Evolutionary conservation across 495 filamentous ascomycete genomes (phyloP).

Genomic region (Podospora bellae-mahoneyi): DNA sequence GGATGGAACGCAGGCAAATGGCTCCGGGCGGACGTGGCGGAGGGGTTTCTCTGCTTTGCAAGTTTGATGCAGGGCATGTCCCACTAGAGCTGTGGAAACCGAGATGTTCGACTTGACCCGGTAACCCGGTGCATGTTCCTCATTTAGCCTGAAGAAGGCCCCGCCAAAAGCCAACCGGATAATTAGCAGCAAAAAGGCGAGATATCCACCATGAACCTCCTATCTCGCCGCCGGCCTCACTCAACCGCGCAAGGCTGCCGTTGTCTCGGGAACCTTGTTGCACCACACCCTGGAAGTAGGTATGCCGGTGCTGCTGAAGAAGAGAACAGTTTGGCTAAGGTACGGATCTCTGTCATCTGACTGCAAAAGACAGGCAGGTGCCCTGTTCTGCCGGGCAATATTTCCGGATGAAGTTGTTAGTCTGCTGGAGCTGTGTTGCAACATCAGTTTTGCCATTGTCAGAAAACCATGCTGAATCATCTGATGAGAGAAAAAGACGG

Average conservation of each 20-base stretch:
- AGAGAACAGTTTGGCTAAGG: neutral
- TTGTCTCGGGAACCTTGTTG: neutral
- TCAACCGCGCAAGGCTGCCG: constrained; percentile 1
- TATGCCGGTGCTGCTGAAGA: neutral
- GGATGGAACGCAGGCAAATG: constrained; percentile 16
- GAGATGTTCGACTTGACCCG: constrained; percentile 29
- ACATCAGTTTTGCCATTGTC: neutral
- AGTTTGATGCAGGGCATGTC: constrained; percentile 6
- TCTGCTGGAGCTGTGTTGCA: neutral
- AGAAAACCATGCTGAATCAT: neutral
- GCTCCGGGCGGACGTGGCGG: constrained; percentile 9
- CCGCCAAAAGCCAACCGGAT: constrained; percentile 28
- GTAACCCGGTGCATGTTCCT: constrained; percentile 30
- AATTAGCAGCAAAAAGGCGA: constrained; percentile 21
- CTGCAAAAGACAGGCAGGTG: neutral
- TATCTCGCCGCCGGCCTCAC: constrained; percentile 15
- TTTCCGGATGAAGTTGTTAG: neutral
- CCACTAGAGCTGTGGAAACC: constrained; percentile 15
- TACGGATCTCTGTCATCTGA: neutral
- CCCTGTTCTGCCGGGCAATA: neutral
- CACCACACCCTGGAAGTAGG: constrained; percentile 1
- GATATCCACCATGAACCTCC: constrained; percentile 23
- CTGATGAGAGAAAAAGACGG: neutral
- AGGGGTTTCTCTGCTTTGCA: neutral
- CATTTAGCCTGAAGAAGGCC: constrained; percentile 33